Evolutionary conservation across 164 flowering plant species (phyloP).

Genomic region (Protea cynaroides): DNA sequence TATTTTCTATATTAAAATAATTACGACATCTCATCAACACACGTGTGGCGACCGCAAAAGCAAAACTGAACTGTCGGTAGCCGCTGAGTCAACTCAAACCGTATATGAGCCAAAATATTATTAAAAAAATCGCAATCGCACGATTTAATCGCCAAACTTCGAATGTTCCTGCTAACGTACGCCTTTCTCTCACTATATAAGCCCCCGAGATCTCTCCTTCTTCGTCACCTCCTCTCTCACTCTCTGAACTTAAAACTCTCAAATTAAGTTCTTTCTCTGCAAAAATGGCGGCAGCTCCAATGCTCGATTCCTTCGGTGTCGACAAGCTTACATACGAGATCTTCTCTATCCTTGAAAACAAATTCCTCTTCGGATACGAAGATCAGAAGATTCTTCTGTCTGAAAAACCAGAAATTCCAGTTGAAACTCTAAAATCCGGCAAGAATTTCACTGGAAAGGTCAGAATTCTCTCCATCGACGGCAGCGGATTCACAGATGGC

Average conservation of each 20-base stretch:
- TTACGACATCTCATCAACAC: too few relatives aligned
- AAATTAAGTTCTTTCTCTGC: too few relatives aligned
- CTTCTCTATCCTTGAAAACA: constrained; percentile 42
- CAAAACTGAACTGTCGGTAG: too few relatives aligned
- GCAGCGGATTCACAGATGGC: constrained; percentile 44
- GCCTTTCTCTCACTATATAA: not conserved
- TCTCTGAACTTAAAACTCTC: too few relatives aligned
- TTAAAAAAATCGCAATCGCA: not conserved
- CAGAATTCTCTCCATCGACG: constrained; percentile 55
- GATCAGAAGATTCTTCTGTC: constrained; percentile 10
- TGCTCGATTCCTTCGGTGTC: constrained; percentile 14
- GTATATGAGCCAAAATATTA: too few relatives aligned
- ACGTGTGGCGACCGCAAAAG: too few relatives aligned
- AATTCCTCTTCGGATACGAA: constrained; percentile 37
- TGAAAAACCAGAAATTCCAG: not conserved
- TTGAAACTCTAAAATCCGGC: constrained; percentile 5
- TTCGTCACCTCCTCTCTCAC: not conserved
- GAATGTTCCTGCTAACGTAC: not conserved
- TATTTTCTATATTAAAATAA: too few relatives aligned
- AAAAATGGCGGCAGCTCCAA: constrained; percentile 6
- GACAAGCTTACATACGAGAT: constrained; percentile 40
- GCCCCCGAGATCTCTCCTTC: not conserved
- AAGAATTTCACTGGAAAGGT: constrained; percentile 34
- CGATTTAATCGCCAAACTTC: not conserved
- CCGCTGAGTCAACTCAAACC: too few relatives aligned